Evolutionary conservation across 768 basidiomycete genomes (phyloP).

Genomic region (Mycena galericulata): DNA sequence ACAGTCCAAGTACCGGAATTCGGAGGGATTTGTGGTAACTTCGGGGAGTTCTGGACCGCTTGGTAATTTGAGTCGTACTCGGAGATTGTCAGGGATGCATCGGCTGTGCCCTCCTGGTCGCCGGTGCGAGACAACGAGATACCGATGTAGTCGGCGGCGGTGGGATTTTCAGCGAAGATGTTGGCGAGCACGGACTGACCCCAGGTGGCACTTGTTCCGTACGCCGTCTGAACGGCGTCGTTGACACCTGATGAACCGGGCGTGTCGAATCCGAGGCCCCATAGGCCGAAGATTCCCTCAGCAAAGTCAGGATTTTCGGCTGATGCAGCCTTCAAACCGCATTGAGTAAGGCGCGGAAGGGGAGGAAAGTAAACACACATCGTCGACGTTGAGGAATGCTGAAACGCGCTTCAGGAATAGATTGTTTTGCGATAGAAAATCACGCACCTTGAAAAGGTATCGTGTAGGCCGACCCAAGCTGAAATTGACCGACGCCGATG

Average conservation of each 20-base stretch:
- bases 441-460: slow-evolving; percentile 30
- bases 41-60: slow-evolving; percentile 27
- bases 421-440: background rate
- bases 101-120: slow-evolving; percentile 26
- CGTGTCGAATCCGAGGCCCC: slow-evolving; percentile 32
- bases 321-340: slow-evolving; percentile 5
- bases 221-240: slow-evolving; percentile 22
- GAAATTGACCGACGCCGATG: slow-evolving; percentile 29
- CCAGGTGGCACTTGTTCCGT: slow-evolving; percentile 7
- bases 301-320: slow-evolving; percentile 25
- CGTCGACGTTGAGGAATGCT: slow-evolving; percentile 31
- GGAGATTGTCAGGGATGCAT: slow-evolving; percentile 32
- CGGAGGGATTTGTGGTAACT: slow-evolving; percentile 20
- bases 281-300: slow-evolving; percentile 27
- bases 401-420: background rate
- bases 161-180: slow-evolving; percentile 24
- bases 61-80: slow-evolving; percentile 29
- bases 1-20: slow-evolving; percentile 33
- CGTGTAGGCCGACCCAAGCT: slow-evolving; percentile 10
- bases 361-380: background rate
- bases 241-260: slow-evolving; percentile 25
- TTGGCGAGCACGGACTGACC: slow-evolving; percentile 32
- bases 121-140: slow-evolving; percentile 31
- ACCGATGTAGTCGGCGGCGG: slow-evolving; percentile 27
- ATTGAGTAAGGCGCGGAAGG: background rate